A percentile compares a stretch with the other conserved stretches of the same genome.
Evolutionary conservation across 345 rosid species (phyloP).

Genomic region (Linum trigynum): DNA sequence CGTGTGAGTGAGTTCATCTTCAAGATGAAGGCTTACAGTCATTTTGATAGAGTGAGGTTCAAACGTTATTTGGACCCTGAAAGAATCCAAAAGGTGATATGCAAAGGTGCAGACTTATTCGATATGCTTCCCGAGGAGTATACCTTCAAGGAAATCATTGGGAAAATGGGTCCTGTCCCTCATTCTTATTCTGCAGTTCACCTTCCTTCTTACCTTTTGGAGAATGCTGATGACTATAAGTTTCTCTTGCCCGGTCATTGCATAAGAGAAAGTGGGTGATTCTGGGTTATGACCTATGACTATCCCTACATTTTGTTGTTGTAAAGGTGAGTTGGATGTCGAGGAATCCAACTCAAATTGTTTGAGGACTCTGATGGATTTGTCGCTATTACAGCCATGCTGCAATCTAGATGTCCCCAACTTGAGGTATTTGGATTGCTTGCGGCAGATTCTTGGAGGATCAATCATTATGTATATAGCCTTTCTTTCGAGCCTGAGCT

Average conservation of each 20-base stretch:
- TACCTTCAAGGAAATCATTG: constrained; percentile 28
- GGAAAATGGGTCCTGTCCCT: constrained; percentile 27
- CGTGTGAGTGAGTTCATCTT: constrained; percentile 24
- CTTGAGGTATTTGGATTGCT: constrained; percentile 5
- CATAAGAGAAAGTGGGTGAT: constrained; percentile 43
- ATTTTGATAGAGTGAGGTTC: constrained; percentile 25
- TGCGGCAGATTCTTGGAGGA: constrained; percentile 20
- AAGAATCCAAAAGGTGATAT: constrained; percentile 27
- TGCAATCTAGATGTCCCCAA: constrained; percentile 1
- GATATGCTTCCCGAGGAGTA: constrained; percentile 35
- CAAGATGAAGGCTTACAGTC: constrained; percentile 39
- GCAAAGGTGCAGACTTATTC: constrained; percentile 26
- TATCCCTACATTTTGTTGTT: constrained; percentile 3
- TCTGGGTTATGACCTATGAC: background rate
- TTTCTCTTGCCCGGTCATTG: constrained; percentile 31
- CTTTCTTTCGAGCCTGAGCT: constrained; percentile 18
- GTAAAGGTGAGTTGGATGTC: constrained; percentile 16
- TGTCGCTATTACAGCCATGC: constrained; percentile 17
- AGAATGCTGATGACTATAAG: constrained; percentile 20
- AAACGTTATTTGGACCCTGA: constrained; percentile 19
- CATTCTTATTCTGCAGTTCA: constrained; percentile 27
- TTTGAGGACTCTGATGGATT: constrained; percentile 11
- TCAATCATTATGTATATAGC: constrained; percentile 31
- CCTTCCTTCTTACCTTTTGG: constrained; percentile 23
- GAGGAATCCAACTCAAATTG: constrained; percentile 11